These are phyloP conservation scores for Dendrobium nobile DNA, from an alignment of 106 monocot species.

Conservation along the genomic window DNA sequence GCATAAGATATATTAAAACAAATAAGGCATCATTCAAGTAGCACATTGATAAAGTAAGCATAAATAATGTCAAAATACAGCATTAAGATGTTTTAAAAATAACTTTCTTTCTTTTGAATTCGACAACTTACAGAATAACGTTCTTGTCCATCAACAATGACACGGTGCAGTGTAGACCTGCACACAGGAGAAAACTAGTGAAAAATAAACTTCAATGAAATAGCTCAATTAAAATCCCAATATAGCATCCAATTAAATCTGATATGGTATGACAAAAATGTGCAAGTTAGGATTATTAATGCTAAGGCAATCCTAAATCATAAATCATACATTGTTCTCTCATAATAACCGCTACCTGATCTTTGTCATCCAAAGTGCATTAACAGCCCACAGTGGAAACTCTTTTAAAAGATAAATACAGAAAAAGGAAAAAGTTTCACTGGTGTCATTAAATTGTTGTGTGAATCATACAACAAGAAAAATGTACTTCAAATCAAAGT, in stretches of 20 bases:
- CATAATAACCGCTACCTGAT: too few species aligned
- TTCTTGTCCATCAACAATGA: conserved; percentile 49
- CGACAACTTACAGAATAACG: conserved; percentile 72
- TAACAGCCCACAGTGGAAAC: too few species aligned
- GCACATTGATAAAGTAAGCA: not conserved
- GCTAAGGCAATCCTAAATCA: too few species aligned
- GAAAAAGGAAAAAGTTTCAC: too few species aligned
- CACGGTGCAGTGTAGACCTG: conserved; percentile 90
- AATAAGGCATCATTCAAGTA: not conserved
- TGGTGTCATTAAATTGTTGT: not conserved
- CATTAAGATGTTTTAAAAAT: not conserved
- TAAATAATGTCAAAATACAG: not conserved
- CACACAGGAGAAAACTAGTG: not conserved
- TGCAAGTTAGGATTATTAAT: not conserved
- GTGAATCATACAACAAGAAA: not conserved
- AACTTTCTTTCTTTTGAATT: too few species aligned
- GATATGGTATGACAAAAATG: not conserved
- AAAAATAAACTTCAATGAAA: not conserved
- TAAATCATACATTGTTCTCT: too few species aligned
- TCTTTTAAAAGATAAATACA: too few species aligned
- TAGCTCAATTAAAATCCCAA: not conserved
- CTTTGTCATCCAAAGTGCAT: too few species aligned
- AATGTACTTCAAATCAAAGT: not conserved
- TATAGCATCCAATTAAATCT: not conserved
- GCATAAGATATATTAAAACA: not conserved